Percentiles rank a stretch among this genome's conserved stretches.
Conservation (phyloP, 208 protist species). For the Leishmania amazonensis region DNA sequence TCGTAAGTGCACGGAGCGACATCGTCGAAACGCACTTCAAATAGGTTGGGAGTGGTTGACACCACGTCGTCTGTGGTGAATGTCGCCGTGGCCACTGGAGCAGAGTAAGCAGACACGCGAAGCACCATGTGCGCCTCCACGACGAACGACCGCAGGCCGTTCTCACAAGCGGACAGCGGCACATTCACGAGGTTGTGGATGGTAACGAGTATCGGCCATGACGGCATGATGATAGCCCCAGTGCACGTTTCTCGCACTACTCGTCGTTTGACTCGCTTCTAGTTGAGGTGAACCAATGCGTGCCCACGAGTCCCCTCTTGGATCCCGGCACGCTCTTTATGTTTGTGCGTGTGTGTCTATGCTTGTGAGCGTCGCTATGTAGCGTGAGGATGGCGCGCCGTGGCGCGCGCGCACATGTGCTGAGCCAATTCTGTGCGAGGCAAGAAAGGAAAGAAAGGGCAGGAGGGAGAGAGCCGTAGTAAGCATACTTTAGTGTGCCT, state of each 20-base stretch:
- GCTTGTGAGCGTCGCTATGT: background rate
- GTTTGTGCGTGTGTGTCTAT: background rate
- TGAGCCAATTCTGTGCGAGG: background rate
- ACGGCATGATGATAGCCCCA: constrained; percentile 26
- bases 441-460: background rate
- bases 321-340: background rate
- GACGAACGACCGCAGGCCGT: constrained; percentile 48
- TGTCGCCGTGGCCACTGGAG: constrained; percentile 35
- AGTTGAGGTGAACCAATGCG: background rate
- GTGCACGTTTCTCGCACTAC: background rate
- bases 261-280: background rate
- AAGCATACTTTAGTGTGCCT: background rate
- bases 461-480: background rate
- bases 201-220: constrained; percentile 54
- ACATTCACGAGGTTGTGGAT: constrained; percentile 87
- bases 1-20: constrained; percentile 7
- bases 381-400: constrained; percentile 3
- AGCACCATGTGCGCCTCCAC: constrained; percentile 51
- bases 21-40: constrained; percentile 70
- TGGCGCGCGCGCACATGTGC: constrained; percentile 6
- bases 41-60: constrained; percentile 41
- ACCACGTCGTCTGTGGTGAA: constrained; percentile 47
- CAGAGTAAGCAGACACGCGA: constrained; percentile 35
- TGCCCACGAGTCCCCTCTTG: background rate
- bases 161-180: constrained; percentile 41